Evolutionary conservation across 345 rosid genomes (phyloP), one percentile per base, ranked within the genome.

Genomic region (Gossypium raimondii): DNA sequence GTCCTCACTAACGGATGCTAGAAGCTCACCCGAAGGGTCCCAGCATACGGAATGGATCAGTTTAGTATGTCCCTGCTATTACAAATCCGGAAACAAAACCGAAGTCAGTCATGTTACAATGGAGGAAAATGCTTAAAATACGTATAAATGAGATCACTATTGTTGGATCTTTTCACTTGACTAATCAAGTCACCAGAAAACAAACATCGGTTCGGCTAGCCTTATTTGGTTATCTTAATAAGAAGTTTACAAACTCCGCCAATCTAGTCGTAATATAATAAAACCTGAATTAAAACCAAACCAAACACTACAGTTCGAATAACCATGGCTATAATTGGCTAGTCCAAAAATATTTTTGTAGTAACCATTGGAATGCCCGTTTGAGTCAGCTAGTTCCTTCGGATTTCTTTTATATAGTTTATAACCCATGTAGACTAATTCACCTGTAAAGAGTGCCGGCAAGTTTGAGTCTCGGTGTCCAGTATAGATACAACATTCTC

Each of bases 1-100:
- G 76, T 95, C 94, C 86, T 93, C 99, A 67, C 98, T 95, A 12
- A 89, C 98, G 10, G 99, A 84, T 71, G 99, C 98, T 62, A 95
- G 76, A 71, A 81, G 83, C 70, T 95, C 97, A 12, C 99, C 99
- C 1, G 89, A 78, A 18, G 97, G 88, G 82, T 95, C 91, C 98
- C 99, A 95, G 82, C 97, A 91, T 17, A 95, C 89, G 2, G 93
- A 95, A 75, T 82, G 88, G 78, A 95, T 88, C 24, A 81, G 78
- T 77, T 89, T 95, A n/a, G 85, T 81, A 74, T 93, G 97, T 56
- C 97, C 97, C 99, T 91, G 78, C 43, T 66, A 65, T 73, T 63
- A 34, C 27, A 75, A 47, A 76, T 34, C 45, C 73, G 74, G 9
- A 43, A 45, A 38, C n/a, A 5, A 68, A 38, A 34, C 3, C 1